Base-by-base conservation (phyloP, 768 basidiomycete species). In the Podaxis mareebaensis region DNA sequence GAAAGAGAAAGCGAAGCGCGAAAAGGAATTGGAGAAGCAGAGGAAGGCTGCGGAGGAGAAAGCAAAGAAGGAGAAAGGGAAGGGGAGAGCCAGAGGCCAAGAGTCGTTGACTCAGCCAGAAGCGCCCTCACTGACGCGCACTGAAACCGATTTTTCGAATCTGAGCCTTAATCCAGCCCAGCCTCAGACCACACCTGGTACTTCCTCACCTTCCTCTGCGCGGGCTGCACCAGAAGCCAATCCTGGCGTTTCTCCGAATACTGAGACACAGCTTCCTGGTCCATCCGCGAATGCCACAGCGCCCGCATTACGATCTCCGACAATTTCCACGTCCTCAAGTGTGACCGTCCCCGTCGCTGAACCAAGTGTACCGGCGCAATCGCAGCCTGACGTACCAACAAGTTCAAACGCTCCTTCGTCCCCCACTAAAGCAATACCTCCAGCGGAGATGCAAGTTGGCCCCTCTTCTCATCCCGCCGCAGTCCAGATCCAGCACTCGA, bases 11-110 rank as follows among this genome's bases (percentile, higher is more conserved):
- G 58, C 62, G 59, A 70, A 69, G 51, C 65, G 55, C 33, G 74
- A 71, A 58, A 75, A 70, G 59, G 71, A 69, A 40, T 73, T 71
- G 65, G 72, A 72, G 39, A 73, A 73, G 60, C 70, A 70, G 33
- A 67, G 65, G 61, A 66, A 70, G 56, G 75, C 73, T 63, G 66
- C 68, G 38, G 71, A 76, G 58, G 70, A 67, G 12, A 68, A 65
- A 65, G 66, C 65, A 48, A 72, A 67, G 44, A 67, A 63, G 64
- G 61, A 67, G 36, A 72, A 71, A 53, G 70, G 68, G 24, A 73
- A 64, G 55, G 61, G 65, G 26, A 70, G 63, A 48, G 48, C 53
- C 12, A 59, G 51, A 30, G 56, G 64, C 38, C 63, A 60, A 39
- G 64, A 58, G 28, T 60, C 49, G 12, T 40, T 22, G 33, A 36